Evolutionary conservation across 1,139 yeast species (phyloP).

Genomic region (Wickerhamiella pararugosa): DNA sequence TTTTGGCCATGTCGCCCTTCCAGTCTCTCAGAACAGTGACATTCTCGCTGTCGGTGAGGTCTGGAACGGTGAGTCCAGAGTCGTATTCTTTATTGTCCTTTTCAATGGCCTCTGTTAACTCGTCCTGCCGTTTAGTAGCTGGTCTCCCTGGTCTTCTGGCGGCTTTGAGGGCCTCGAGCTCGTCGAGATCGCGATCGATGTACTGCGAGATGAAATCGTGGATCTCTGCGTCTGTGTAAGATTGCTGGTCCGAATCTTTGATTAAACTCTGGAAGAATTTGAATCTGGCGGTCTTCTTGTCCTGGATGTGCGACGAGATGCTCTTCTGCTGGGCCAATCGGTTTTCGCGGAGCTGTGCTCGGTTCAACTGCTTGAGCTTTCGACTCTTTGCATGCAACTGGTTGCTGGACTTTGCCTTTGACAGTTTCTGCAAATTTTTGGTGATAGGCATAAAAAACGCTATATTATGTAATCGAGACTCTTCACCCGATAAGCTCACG

Average conservation of each 20-base stretch:
- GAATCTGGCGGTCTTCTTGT: constrained; percentile 32
- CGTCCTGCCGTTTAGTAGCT: constrained; percentile 49
- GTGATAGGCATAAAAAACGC: constrained; percentile 52
- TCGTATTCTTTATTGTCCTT: constrained; percentile 45
- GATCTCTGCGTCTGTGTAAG: constrained; percentile 42
- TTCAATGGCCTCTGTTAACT: constrained; percentile 46
- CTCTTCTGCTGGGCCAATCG: constrained; percentile 49
- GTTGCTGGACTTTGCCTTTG: constrained; percentile 37
- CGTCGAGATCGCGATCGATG: constrained; percentile 58
- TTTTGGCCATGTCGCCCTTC: constrained; percentile 78
- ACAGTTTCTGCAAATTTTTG: constrained; percentile 58
- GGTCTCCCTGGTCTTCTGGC: constrained; percentile 85
- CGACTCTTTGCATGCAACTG: constrained; percentile 75
- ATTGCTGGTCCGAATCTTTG: constrained; percentile 26
- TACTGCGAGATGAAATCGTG: constrained; percentile 41
- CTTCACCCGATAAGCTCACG: no score
- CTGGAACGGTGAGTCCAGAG: constrained; percentile 65
- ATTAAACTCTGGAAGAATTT: constrained; percentile 47
- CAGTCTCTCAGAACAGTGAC: constrained; percentile 50
- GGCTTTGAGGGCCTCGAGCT: constrained; percentile 40
- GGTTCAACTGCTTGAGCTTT: constrained; percentile 64
- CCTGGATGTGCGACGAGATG: constrained; percentile 42
- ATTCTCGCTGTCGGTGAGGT: constrained; percentile 43
- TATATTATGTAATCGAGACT: no score
- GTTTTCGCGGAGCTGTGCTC: constrained; percentile 74